Evolutionary conservation across 805 yeast species (phyloP).

Genomic region (Phaffomyces opuntiae): DNA sequence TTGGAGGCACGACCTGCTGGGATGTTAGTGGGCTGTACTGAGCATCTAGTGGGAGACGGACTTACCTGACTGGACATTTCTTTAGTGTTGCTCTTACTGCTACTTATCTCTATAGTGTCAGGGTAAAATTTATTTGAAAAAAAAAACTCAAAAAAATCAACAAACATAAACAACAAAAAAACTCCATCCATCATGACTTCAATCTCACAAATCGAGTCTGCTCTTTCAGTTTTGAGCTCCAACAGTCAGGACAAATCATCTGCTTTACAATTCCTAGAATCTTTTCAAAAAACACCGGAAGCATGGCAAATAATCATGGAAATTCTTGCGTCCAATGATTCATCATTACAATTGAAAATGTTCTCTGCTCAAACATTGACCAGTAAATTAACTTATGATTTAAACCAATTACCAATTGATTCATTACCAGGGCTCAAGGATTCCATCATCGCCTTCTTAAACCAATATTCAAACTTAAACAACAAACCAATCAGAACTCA

Average conservation of each 20-base stretch:
- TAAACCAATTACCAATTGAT: slow-evolving; percentile 63
- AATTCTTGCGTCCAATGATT: slow-evolving; percentile 32
- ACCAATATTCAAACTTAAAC: slow-evolving; percentile 34
- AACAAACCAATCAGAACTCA: slow-evolving; percentile 71
- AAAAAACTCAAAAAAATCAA: background rate
- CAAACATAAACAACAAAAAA: background rate
- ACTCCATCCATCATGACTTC: background rate
- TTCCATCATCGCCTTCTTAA: slow-evolving; percentile 53
- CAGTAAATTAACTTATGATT: slow-evolving; percentile 76
- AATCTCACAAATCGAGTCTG: slow-evolving; percentile 16
- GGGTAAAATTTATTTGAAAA: background rate
- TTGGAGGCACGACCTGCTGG: slow-evolving; percentile 70
- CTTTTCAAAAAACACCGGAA: slow-evolving; percentile 72
- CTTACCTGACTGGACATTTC: slow-evolving; percentile 24
- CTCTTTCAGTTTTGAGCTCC: slow-evolving; percentile 22
- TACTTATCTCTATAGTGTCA: background rate
- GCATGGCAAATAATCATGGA: slow-evolving; percentile 75
- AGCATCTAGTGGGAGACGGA: background rate
- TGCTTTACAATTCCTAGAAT: slow-evolving; percentile 55
- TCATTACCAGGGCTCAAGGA: slow-evolving; percentile 58
- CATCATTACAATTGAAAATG: slow-evolving; percentile 52
- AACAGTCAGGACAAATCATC: slow-evolving; percentile 29
- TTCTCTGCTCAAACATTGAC: slow-evolving; percentile 91
- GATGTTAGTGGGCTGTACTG: slow-evolving; percentile 3
- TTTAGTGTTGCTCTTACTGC: slow-evolving; percentile 21